These are phyloP conservation scores for Bruguiera sexangula DNA, from an alignment of 345 rosid species.

Conservation along the genomic window DNA sequence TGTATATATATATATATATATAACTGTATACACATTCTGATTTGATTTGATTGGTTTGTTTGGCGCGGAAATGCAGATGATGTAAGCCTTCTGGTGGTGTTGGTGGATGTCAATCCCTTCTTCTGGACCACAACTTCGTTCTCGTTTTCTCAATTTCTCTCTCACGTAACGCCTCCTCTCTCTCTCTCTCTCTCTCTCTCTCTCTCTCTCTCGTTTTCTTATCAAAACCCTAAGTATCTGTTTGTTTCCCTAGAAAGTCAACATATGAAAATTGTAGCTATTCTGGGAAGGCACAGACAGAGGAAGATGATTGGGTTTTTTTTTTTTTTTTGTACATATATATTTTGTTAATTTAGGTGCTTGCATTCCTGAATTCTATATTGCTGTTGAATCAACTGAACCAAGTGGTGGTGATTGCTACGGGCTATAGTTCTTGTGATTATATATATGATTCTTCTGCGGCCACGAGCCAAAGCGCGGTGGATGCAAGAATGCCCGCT, in stretches of 20 bases:
- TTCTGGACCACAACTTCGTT: constrained; percentile 72
- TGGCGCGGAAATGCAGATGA: constrained; percentile 51
- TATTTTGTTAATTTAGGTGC: constrained; percentile 43
- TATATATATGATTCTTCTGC: constrained; percentile 72
- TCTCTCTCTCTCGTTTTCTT: too few relatives aligned
- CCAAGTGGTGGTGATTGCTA: constrained; percentile 81
- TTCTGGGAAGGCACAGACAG: too few relatives aligned
- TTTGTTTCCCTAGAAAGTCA: neutral
- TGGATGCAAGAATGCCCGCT: constrained; percentile 52
- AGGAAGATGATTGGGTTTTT: too few relatives aligned
- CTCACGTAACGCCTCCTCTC: constrained; percentile 54
- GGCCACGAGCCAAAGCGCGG: constrained; percentile 32
- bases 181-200: neutral
- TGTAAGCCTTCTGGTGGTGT: constrained; percentile 70
- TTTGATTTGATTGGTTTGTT: neutral
- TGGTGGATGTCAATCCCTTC: constrained; percentile 78
- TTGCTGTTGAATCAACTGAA: constrained; percentile 75
- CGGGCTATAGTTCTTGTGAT: constrained; percentile 72
- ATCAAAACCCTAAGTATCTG: constrained; percentile 9
- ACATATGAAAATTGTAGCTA: too few relatives aligned
- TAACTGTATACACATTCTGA: constrained; percentile 1
- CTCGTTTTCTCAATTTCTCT: constrained; percentile 67
- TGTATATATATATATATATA: neutral
- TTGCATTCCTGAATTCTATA: constrained; percentile 72
- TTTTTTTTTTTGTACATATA: neutral